phyloP scores from a whole-genome alignment of 2,329 filamentous ascomycete species.

The Neonectria neomacrospora region DNA sequence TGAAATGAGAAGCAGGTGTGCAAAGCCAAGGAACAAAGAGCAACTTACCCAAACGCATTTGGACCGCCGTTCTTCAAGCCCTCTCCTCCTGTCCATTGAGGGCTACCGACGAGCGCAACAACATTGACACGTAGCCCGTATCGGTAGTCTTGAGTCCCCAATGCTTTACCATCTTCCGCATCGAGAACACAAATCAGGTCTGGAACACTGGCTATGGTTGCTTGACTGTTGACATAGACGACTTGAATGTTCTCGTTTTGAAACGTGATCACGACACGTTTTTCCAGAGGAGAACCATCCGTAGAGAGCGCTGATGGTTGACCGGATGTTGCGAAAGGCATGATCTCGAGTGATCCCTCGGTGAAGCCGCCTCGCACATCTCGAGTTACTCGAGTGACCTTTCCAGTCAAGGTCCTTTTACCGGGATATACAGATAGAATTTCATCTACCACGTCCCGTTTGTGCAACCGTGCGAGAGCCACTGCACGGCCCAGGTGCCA shows the following conservation, averaged over 20 bases:
- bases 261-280: neutral
- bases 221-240: neutral
- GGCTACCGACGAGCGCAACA: conserved; percentile 21
- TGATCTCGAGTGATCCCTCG: conserved; percentile 13
- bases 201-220: conserved; percentile 20
- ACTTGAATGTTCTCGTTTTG: conserved; percentile 24
- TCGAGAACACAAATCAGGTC: conserved; percentile 29
- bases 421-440: conserved; percentile 8
- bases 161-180: conserved; percentile 19
- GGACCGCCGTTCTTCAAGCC: conserved; percentile 7
- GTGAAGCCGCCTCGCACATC: conserved; percentile 9
- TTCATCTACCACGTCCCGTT: conserved; percentile 5
- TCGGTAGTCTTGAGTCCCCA: conserved; percentile 28
- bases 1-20: neutral
- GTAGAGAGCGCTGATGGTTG: neutral
- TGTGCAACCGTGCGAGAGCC: neutral
- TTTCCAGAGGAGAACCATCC: neutral
- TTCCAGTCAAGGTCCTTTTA: conserved; percentile 13
- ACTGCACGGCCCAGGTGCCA: conserved; percentile 13
- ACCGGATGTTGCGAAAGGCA: neutral
- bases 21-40: neutral
- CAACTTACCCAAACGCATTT: conserved; percentile 6
- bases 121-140: conserved; percentile 27
- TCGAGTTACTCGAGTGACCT: conserved; percentile 12
- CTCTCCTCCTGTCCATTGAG: conserved; percentile 27